A percentile compares a stretch with the other conserved stretches of the same genome.
Conservation (phyloP, 2,329 filamentous ascomycete species). For the Capronia americana region DNA sequence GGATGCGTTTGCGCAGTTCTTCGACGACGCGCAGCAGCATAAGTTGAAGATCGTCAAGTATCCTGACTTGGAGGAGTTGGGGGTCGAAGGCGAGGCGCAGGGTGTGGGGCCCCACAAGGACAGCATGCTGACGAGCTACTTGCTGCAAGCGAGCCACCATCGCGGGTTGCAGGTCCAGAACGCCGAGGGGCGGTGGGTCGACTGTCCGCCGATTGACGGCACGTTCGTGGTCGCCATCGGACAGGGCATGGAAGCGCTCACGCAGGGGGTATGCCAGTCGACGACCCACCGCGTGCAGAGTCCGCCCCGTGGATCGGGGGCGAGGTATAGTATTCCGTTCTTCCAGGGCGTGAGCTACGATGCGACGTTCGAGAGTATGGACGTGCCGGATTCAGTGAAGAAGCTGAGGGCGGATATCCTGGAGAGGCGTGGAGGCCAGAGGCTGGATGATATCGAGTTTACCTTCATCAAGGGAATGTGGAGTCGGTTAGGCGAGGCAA, state of each 20-base stretch:
- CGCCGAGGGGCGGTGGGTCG: conserved; percentile 77
- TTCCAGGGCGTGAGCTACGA: conserved; percentile 86
- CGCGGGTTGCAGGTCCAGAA: conserved; percentile 84
- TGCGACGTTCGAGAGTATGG: conserved; percentile 79
- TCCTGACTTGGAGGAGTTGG: conserved; percentile 71
- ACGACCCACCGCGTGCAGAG: conserved; percentile 86
- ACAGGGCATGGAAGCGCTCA: conserved; percentile 84
- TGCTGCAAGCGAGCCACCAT: conserved; percentile 80
- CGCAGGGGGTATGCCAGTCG: conserved; percentile 78
- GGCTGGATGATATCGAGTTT: conserved; percentile 69
- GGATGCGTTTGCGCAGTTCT: conserved; percentile 77
- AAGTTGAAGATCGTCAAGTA: conserved; percentile 92
- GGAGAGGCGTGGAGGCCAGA: conserved; percentile 50
- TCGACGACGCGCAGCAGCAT: conserved; percentile 74
- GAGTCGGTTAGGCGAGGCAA: conserved; percentile 78
- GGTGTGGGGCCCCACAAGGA: conserved; percentile 82
- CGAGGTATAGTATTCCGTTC: conserved; percentile 82
- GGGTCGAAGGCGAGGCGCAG: conserved; percentile 56
- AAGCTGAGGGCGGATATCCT: conserved; percentile 67
- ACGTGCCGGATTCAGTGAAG: conserved; percentile 67
- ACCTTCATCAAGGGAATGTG: conserved; percentile 75
- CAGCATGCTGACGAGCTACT: conserved; percentile 77
- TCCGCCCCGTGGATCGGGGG: conserved; percentile 70
- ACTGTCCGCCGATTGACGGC: conserved; percentile 75
- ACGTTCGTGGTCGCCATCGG: conserved; percentile 88